Conservation (phyloP, 2,329 filamentous ascomycete genomes). For the Trichoderma asperellum region DNA sequence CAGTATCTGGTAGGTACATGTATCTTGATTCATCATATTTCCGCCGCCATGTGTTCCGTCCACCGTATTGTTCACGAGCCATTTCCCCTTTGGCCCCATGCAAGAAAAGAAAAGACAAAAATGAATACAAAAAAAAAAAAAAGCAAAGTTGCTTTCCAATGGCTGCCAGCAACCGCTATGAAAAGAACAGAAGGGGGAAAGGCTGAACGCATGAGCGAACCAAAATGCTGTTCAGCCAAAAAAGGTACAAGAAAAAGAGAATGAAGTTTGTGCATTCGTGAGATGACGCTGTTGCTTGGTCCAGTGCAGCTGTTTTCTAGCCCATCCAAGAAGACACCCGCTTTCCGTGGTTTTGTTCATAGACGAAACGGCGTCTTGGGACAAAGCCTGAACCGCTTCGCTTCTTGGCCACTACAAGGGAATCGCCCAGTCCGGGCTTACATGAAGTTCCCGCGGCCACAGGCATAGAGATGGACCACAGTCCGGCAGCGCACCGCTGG, state of each 20-base stretch:
- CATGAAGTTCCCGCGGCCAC: slow-evolving; percentile 61
- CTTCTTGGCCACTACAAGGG: slow-evolving; percentile 33
- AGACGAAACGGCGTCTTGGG: slow-evolving; percentile 2
- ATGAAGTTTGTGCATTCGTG: not conserved
- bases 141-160: not conserved
- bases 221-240: not conserved
- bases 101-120: not conserved
- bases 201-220: not conserved
- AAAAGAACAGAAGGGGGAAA: not conserved
- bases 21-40: not conserved
- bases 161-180: slow-evolving; percentile 18
- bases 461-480: slow-evolving; percentile 54
- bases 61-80: slow-evolving; percentile 1
- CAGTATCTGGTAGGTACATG: slow-evolving; percentile 11
- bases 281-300: not conserved
- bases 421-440: slow-evolving; percentile 37
- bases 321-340: not conserved
- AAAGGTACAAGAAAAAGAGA: slow-evolving; percentile 19
- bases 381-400: slow-evolving; percentile 3
- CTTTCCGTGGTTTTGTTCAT: not conserved
- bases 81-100: not conserved
- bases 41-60: not conserved
- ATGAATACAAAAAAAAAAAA: not conserved
- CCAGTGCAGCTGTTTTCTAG: not conserved
- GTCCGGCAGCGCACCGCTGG: slow-evolving; percentile 65